phyloP scores from a whole-genome alignment of 495 filamentous ascomycete species.

The Rusavskia elegans region DNA sequence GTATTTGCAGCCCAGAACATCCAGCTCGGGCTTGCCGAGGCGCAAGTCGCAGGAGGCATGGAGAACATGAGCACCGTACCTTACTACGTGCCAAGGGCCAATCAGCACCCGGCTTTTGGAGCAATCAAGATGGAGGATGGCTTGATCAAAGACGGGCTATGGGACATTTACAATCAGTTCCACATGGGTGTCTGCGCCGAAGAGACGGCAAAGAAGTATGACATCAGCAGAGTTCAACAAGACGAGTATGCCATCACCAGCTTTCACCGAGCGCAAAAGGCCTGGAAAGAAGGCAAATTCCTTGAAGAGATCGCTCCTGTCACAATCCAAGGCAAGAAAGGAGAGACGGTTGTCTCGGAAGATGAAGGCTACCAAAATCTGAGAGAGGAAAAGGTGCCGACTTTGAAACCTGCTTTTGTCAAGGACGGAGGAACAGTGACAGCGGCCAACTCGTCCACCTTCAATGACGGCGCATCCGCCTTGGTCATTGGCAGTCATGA shows the following conservation, averaged over 20 bases:
- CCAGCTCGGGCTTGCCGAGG: slow-evolving; percentile 72
- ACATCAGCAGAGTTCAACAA: slow-evolving; percentile 67
- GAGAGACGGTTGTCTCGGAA: slow-evolving; percentile 47
- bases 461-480: slow-evolving; percentile 92
- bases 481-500: slow-evolving; percentile 67
- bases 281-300: slow-evolving; percentile 71
- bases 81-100: slow-evolving; percentile 71
- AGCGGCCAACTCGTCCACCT: slow-evolving; percentile 78
- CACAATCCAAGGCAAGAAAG: slow-evolving; percentile 69
- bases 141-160: slow-evolving; percentile 85
- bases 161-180: slow-evolving; percentile 91
- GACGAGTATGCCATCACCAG: slow-evolving; percentile 80
- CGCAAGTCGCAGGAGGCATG: slow-evolving; percentile 86
- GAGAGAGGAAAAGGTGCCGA: slow-evolving; percentile 69
- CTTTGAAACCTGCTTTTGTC: slow-evolving; percentile 80
- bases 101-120: slow-evolving; percentile 65
- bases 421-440: slow-evolving; percentile 82
- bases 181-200: slow-evolving; percentile 99
- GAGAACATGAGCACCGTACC: slow-evolving; percentile 94
- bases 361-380: slow-evolving; percentile 83
- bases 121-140: slow-evolving; percentile 79
- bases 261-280: slow-evolving; percentile 74
- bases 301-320: slow-evolving; percentile 77
- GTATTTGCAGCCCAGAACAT: slow-evolving; percentile 84
- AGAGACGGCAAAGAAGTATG: slow-evolving; percentile 76